Conservation (phyloP, 2,329 filamentous ascomycete species). For the Neospermospora avenae region DNA sequence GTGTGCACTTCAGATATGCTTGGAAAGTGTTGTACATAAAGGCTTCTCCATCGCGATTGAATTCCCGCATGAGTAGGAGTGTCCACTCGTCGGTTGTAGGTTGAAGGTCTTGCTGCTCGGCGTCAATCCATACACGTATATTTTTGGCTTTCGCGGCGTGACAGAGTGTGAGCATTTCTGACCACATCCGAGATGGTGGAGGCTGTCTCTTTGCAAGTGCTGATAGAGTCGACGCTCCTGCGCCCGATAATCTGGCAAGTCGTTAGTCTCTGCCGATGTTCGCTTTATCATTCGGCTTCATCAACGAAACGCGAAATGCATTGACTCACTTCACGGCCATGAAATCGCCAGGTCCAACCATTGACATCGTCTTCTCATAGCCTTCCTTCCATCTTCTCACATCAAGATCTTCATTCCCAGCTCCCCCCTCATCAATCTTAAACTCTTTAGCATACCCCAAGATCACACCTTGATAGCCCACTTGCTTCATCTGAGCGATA, state of each 20-base stretch:
- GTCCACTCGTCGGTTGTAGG: constrained; percentile 50
- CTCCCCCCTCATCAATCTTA: constrained; percentile 1
- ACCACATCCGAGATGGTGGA: constrained; percentile 42
- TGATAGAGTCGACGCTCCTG: constrained; percentile 42
- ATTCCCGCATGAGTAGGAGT: constrained; percentile 50
- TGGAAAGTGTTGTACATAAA: constrained; percentile 50
- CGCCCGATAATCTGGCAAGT: constrained; percentile 44
- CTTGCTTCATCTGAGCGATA: constrained; percentile 60
- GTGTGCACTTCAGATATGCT: constrained; percentile 49
- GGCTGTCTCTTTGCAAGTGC: constrained; percentile 39
- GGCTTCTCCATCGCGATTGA: constrained; percentile 42
- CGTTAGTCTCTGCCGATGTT: constrained; percentile 6
- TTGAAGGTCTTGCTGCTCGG: constrained; percentile 52
- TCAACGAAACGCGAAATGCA: not conserved
- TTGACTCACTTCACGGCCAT: constrained; percentile 47
- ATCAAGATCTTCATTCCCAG: not conserved
- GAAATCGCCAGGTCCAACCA: constrained; percentile 49
- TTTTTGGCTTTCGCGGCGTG: constrained; percentile 22
- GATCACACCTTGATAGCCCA: constrained; percentile 80
- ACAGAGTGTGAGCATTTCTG: constrained; percentile 38
- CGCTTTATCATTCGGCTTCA: not conserved
- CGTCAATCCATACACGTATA: constrained; percentile 49
- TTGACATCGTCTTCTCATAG: constrained; percentile 50
- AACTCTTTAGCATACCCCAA: constrained; percentile 80
- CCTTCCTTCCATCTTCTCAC: constrained; percentile 45